A percentile compares a stretch with the other conserved stretches of the same genome.
These are phyloP conservation scores for Pythium biforme DNA, from an alignment of 352 stramenopile genomes.

Conservation along the genomic window DNA sequence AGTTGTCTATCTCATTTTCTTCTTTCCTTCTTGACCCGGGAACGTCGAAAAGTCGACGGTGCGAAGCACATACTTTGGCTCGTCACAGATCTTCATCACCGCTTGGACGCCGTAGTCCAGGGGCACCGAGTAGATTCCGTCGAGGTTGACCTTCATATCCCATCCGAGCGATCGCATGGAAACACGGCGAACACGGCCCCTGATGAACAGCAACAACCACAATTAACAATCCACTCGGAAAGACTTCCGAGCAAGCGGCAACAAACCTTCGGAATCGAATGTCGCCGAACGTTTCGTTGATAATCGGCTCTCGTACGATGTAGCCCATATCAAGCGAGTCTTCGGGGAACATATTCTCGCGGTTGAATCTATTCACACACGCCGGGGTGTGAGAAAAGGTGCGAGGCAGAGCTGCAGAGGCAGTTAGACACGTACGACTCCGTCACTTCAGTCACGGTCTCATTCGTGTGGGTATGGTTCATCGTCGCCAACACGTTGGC, in stretches of 20 bases:
- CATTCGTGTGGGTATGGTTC: conserved; percentile 87
- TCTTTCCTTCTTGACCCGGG: conserved; percentile 10
- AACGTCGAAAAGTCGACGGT: conserved; percentile 70
- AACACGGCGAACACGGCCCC: conserved; percentile 76
- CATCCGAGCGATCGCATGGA: conserved; percentile 87
- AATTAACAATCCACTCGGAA: neutral
- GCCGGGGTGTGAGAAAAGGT: neutral
- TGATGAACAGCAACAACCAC: conserved; percentile 18
- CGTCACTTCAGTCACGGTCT: conserved; percentile 85
- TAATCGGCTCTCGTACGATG: conserved; percentile 84
- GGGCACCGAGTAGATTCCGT: conserved; percentile 85
- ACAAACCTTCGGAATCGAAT: conserved; percentile 82
- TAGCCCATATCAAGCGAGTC: conserved; percentile 87
- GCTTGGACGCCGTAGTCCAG: conserved; percentile 88
- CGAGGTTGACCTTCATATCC: conserved; percentile 89
- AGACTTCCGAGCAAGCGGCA: too few relatives aligned
- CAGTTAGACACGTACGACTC: conserved; percentile 51
- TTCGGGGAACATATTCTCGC: conserved; percentile 80
- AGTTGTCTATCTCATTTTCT: conserved; percentile 20
- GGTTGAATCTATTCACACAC: conserved; percentile 66
- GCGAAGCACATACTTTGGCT: conserved; percentile 83
- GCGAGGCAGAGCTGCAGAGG: neutral
- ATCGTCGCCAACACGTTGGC: conserved; percentile 79
- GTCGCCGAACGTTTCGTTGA: conserved; percentile 89
- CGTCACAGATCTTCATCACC: conserved; percentile 87